Conservation (phyloP, 2,329 filamentous ascomycete genomes). For the Fusarium avenaceum region DNA sequence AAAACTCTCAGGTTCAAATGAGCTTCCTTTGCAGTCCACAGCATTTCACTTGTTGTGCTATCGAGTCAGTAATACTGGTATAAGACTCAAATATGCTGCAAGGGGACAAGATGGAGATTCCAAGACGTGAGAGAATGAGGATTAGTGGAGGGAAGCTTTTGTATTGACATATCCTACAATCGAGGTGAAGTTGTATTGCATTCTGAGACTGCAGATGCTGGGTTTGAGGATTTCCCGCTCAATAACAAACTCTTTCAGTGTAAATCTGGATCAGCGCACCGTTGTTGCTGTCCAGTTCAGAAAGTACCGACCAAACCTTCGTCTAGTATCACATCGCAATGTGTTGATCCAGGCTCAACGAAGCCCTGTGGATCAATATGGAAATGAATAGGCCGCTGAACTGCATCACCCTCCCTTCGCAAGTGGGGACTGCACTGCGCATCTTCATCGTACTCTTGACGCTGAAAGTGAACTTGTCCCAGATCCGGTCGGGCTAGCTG, state of each 20-base stretch:
- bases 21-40: slow-evolving; percentile 11
- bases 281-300: not conserved
- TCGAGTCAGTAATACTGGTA: slow-evolving; percentile 34
- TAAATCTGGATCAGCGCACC: too few species aligned
- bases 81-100: slow-evolving; percentile 34
- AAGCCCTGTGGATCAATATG: not conserved
- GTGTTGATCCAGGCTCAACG: too few species aligned
- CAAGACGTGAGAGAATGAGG: slow-evolving; percentile 1
- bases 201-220: not conserved
- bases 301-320: not conserved
- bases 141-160: too few species aligned
- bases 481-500: not conserved
- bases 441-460: not conserved
- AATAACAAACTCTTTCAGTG: too few species aligned
- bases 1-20: not conserved
- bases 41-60: slow-evolving; percentile 38
- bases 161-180: not conserved
- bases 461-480: not conserved
- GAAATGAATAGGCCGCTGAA: not conserved
- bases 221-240: too few species aligned
- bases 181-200: not conserved
- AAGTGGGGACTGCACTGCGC: not conserved
- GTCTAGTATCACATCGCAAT: not conserved
- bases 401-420: not conserved
- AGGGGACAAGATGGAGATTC: slow-evolving; percentile 1